phyloP scores from a whole-genome alignment of 2,329 filamentous ascomycete genomes.

The Paecilomyces niveus region DNA sequence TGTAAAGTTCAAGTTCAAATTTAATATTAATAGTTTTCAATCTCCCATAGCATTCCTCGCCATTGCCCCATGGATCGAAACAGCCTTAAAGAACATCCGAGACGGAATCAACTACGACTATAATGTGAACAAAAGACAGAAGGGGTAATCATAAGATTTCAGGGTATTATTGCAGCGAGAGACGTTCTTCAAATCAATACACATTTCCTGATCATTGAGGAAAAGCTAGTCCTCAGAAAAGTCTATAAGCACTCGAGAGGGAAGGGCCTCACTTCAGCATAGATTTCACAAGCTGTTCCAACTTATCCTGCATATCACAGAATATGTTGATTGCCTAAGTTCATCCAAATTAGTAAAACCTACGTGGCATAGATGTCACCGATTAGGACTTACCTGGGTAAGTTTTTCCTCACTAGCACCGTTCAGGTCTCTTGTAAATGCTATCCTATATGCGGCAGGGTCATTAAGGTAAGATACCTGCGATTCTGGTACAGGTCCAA shows the following conservation, averaged over 20 bases:
- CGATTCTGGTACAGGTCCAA: constrained; percentile 5
- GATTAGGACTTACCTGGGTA: constrained; percentile 25
- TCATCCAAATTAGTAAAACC: constrained; percentile 1
- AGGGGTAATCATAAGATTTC: no score
- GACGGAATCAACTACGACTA: no score
- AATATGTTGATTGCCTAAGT: constrained; percentile 50
- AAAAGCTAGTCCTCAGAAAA: no score
- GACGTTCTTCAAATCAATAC: no score
- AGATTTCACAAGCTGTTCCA: constrained; percentile 34
- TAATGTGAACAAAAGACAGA: no score
- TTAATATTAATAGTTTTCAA: no score
- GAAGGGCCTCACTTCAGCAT: background rate
- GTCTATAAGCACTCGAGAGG: background rate
- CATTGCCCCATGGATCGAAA: no score
- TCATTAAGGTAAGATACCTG: constrained; percentile 28
- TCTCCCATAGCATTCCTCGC: no score
- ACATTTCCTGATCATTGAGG: no score
- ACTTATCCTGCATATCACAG: constrained; percentile 47
- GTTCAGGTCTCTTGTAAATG: constrained; percentile 40
- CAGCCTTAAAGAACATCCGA: no score
- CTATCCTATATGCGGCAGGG: constrained; percentile 44
- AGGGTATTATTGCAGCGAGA: no score
- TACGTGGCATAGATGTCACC: background rate
- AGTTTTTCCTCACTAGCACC: constrained; percentile 44
- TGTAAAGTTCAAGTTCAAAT: no score